Conservation (phyloP, 768 basidiomycete genomes). For the Podaxis sp. region DNA sequence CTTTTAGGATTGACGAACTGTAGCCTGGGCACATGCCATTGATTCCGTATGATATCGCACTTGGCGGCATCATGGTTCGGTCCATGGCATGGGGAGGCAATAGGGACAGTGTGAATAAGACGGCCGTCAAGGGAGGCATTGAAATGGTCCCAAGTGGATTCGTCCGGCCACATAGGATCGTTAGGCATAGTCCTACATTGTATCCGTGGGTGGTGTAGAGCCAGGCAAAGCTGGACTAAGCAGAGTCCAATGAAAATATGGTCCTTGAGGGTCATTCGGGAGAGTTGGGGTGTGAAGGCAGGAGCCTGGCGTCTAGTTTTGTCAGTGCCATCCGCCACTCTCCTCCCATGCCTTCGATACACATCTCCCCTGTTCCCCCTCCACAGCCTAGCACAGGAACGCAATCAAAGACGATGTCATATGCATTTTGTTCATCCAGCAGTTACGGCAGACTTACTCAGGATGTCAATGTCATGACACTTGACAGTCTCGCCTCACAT, state of each 20-base stretch:
- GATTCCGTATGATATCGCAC: neutral
- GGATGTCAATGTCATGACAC: no score
- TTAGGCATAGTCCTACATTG: conserved; percentile 10
- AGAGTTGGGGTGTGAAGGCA: no score
- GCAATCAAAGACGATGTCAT: no score
- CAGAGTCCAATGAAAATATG: neutral
- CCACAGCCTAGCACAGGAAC: no score
- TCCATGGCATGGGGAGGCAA: conserved; percentile 11
- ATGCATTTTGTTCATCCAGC: no score
- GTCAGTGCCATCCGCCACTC: no score
- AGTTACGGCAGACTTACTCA: no score
- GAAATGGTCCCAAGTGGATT: conserved; percentile 14
- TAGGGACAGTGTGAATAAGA: conserved; percentile 13
- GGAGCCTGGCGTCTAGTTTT: no score
- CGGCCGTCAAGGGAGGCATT: conserved; percentile 18
- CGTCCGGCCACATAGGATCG: conserved; percentile 15
- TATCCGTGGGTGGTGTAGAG: neutral
- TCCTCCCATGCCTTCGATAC: no score
- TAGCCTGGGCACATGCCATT: conserved; percentile 6
- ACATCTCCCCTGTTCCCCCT: no score
- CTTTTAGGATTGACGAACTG: neutral
- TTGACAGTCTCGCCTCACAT: no score
- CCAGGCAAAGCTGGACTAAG: neutral
- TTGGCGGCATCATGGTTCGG: neutral
- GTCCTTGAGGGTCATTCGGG: neutral